phyloP scores from a whole-genome alignment of 225 moss, liverwort and hornwort species.

The Pseudoscleropodium purum region DNA sequence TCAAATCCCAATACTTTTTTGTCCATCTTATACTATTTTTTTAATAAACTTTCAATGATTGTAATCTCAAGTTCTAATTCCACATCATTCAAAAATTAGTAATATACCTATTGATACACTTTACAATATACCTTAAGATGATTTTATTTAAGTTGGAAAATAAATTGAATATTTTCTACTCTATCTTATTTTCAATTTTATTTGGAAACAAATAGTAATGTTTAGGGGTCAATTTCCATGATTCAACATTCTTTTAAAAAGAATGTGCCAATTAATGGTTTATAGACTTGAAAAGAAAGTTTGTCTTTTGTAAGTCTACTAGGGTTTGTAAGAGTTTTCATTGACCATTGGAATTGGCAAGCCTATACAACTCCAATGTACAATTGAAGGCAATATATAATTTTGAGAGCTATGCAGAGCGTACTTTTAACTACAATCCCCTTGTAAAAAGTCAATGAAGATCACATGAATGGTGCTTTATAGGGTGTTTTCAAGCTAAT shows the following conservation, averaged over 20 bases:
- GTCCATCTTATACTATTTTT: background rate
- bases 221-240: background rate
- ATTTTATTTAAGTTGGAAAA: background rate
- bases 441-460: background rate
- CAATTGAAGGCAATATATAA: background rate
- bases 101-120: background rate
- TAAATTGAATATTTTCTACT: background rate
- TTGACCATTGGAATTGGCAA: background rate
- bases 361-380: background rate
- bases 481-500: background rate
- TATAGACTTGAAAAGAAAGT: background rate
- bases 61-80: background rate
- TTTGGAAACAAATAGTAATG: background rate
- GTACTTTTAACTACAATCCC: no score
- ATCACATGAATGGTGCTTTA: background rate
- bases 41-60: background rate
- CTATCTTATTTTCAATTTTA: background rate
- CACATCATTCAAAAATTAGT: background rate
- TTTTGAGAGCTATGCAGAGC: background rate
- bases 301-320: fast-evolving
- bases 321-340: background rate
- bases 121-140: background rate
- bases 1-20: background rate
- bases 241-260: background rate
- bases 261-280: background rate